Conservation (phyloP, 768 basidiomycete species). For the Phylloporus sp. region DNA sequence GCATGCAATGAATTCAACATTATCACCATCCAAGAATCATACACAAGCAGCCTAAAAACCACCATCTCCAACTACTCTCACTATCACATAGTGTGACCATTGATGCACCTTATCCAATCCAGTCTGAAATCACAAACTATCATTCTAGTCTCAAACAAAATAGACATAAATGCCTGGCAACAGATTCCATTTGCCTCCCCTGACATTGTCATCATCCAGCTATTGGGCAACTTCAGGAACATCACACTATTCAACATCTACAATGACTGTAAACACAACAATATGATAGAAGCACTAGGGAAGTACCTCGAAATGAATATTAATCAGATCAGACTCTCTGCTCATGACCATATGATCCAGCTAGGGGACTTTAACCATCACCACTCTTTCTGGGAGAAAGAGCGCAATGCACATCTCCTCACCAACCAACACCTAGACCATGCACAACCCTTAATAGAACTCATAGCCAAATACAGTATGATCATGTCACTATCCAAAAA, state of each 20-base stretch:
- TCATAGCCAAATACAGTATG: constrained; percentile 21
- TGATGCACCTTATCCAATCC: too few relatives aligned
- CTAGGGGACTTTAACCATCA: constrained; percentile 34
- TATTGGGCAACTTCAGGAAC: fast-evolving
- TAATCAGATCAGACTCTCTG: not conserved
- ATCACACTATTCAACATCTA: not conserved
- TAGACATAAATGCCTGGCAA: not conserved
- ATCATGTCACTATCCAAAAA: constrained; percentile 31
- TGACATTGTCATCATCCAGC: not conserved
- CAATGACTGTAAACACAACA: not conserved
- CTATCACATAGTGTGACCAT: too few relatives aligned
- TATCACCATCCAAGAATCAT: too few relatives aligned
- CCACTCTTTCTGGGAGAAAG: constrained; percentile 30
- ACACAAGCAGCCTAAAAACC: too few relatives aligned
- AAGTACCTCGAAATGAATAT: not conserved
- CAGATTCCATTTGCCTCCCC: not conserved
- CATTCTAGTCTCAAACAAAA: too few relatives aligned
- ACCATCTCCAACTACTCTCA: too few relatives aligned
- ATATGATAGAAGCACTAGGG: not conserved
- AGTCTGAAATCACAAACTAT: too few relatives aligned
- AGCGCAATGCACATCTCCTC: constrained; percentile 20
- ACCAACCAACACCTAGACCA: not conserved
- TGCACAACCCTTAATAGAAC: not conserved
- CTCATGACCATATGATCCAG: constrained; percentile 15
- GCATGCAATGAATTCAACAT: too few relatives aligned